Percentiles rank a stretch among this genome's conserved stretches.
These are phyloP conservation scores for Pholiota adiposa DNA, from an alignment of 1,284 basidiomycete species.

Conservation along the genomic window DNA sequence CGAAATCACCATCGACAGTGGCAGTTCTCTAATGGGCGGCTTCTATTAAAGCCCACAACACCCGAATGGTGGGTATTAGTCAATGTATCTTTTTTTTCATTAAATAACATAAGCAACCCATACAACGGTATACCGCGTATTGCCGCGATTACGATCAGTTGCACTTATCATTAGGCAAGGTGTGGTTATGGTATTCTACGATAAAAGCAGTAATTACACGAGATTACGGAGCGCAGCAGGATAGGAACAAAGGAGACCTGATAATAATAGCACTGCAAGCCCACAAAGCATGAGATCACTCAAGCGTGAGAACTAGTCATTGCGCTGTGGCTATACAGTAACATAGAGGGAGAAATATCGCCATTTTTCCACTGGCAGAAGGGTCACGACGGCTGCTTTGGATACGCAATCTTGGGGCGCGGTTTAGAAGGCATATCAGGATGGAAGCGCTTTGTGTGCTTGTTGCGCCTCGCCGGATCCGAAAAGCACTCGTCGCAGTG, in stretches of 20 bases:
- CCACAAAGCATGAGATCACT: neutral
- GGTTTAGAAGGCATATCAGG: conserved; percentile 8
- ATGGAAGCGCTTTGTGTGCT: conserved; percentile 12
- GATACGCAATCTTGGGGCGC: conserved; percentile 3
- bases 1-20: conserved; percentile 1
- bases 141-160: neutral
- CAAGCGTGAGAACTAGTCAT: neutral
- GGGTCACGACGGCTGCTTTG: neutral
- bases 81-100: neutral
- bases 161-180: neutral
- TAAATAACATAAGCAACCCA: neutral
- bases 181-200: neutral
- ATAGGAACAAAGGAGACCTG: neutral
- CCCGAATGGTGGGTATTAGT: neutral
- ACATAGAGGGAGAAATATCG: neutral
- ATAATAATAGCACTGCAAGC: neutral
- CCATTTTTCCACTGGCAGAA: neutral
- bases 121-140: neutral
- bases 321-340: neutral
- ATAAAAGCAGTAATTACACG: neutral
- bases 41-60: neutral
- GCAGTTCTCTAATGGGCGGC: neutral
- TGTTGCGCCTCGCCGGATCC: conserved; percentile 20
- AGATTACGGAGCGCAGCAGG: neutral
- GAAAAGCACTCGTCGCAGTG: conserved; percentile 12